Evolutionary conservation across 2,329 filamentous ascomycete species (phyloP), one percentile per base, ranked within the genome.

Genomic region (Monilinia aucupariae): DNA sequence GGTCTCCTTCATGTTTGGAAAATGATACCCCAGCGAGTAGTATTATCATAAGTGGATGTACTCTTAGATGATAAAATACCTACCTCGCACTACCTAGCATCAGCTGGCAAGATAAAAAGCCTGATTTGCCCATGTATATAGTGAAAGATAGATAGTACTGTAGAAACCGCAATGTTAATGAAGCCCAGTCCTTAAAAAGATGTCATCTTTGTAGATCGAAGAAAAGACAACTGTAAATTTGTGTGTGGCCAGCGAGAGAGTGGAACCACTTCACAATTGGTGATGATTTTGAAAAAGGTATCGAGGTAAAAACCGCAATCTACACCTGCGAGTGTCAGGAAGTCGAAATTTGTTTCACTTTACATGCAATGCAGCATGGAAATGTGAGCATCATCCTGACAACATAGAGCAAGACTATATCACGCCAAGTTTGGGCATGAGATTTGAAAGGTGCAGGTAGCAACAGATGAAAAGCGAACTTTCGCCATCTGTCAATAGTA

Each of bases 41-140:
- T n/a, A n/a, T n/a, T n/a, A 8, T 20, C 15, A 43, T 8, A 43
- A 43, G 3, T 13, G 34, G 13, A 37, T 13, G 13, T 37, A 37
- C 13, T 37, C 7, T 37, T 37, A 12, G 34, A 12, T 37, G 13
- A 37, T 37, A 37, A 12, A 37, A 10, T 8, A 37, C 13, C 34
- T 37, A 8, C 13, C 34, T 37, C n/a, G n/a, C n/a, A n/a, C n/a
- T n/a, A n/a, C n/a, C n/a, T n/a, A n/a, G n/a, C n/a, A n/a, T n/a
- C n/a, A n/a, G n/a, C 59, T 52, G 6, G 30, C 39, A n/a, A 61
- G 47, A n/a, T 45, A n/a, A n/a, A 54, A 22, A 52, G 27, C 49
- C 27, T 53, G 20, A 17, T 22, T 32, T 45, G 39, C 25, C 30
- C 34, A 4, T 32, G 47, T 25, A 27, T 2, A 20, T 45, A 37